Evolutionary conservation across 106 monocot species (phyloP).

Genomic region (Narthecium ossifragum): DNA sequence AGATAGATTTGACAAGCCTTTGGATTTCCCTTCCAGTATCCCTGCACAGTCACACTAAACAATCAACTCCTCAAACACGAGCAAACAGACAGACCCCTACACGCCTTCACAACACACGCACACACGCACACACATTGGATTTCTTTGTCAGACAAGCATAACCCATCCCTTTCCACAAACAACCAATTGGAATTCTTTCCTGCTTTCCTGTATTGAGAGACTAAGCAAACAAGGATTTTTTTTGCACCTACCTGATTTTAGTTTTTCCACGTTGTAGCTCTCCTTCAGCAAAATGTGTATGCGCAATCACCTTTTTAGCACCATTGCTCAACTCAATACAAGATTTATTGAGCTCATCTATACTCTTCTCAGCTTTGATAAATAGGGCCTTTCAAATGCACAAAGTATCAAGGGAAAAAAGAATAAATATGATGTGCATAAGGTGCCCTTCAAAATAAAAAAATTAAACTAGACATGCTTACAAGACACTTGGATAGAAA

Average conservation of each 20-base stretch:
- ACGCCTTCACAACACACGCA: not conserved
- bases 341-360: slow-evolving; percentile 26
- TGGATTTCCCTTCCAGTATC: slow-evolving; percentile 37
- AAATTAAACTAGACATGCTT: no score
- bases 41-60: slow-evolving; percentile 16
- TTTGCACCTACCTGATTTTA: slow-evolving; percentile 29
- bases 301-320: slow-evolving; percentile 12
- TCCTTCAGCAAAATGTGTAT: slow-evolving; percentile 25
- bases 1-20: slow-evolving; percentile 31
- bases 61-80: not conserved
- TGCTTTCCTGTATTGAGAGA: not conserved
- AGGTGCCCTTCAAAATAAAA: no score
- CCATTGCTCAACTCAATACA: slow-evolving; percentile 24
- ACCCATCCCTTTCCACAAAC: no score
- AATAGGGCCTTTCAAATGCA: slow-evolving; percentile 15
- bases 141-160: no score
- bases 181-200: no score
- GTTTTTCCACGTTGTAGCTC: slow-evolving; percentile 23
- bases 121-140: no score
- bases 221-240: not conserved
- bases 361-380: slow-evolving; percentile 24
- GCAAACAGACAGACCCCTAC: not conserved
- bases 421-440: not conserved
- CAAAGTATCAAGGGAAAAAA: not conserved
- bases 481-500: no score